A percentile compares a stretch with the other conserved stretches of the same genome.
phyloP scores from a whole-genome alignment of 2,329 filamentous ascomycete genomes.

The Sporothrix protearum region DNA sequence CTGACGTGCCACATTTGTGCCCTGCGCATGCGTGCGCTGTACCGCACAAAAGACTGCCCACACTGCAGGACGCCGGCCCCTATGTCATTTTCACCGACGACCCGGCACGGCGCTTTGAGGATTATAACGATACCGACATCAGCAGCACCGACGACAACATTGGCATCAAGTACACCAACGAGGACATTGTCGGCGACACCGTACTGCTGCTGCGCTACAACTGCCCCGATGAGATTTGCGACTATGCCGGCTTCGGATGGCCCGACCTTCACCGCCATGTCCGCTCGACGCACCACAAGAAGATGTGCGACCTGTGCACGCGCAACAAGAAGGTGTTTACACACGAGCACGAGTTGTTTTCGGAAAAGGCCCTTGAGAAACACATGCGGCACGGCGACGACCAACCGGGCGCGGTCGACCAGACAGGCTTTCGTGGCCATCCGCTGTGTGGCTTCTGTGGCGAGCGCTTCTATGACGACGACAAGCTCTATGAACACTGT shows the following conservation, averaged over 20 bases:
- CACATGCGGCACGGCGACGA: slow-evolving; percentile 93
- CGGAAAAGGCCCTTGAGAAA: slow-evolving; percentile 70
- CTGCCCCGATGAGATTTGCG: slow-evolving; percentile 76
- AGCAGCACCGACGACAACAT: slow-evolving; percentile 77
- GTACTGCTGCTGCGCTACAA: slow-evolving; percentile 87
- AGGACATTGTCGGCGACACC: slow-evolving; percentile 88
- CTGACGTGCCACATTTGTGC: slow-evolving; percentile 95
- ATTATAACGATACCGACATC: slow-evolving; percentile 72
- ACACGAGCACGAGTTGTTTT: slow-evolving; percentile 93
- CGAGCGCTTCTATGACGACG: slow-evolving; percentile 89
- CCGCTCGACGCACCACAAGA: slow-evolving; percentile 73
- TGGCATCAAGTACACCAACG: slow-evolving; percentile 85
- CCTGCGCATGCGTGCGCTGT: slow-evolving; percentile 83
- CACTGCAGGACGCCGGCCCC: slow-evolving; percentile 78
- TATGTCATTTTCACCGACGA: slow-evolving; percentile 94
- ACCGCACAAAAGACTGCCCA: slow-evolving; percentile 95
- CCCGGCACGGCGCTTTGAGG: slow-evolving; percentile 73
- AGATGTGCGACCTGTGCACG: slow-evolving; percentile 87
- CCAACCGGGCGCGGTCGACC: slow-evolving; percentile 80
- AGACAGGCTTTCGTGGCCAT: slow-evolving; percentile 94
- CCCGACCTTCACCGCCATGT: slow-evolving; percentile 69
- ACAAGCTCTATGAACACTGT: slow-evolving; percentile 92
- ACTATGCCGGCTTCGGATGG: slow-evolving; percentile 72
- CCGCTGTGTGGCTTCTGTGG: slow-evolving; percentile 92
- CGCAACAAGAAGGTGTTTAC: slow-evolving; percentile 98